phyloP scores from a whole-genome alignment of 805 yeast species.

The Candida morakotiae region DNA sequence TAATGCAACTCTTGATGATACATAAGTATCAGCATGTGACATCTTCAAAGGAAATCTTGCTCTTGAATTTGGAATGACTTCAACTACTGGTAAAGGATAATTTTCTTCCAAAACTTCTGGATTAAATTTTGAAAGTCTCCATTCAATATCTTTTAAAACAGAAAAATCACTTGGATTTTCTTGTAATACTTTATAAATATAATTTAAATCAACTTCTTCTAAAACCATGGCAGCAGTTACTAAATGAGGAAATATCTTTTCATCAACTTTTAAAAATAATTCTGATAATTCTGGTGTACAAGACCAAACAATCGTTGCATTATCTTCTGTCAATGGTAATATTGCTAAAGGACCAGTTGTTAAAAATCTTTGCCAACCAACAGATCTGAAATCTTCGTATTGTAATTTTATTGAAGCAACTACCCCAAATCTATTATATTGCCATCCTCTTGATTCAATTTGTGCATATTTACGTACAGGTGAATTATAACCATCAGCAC shows the following conservation, averaged over 20 bases:
- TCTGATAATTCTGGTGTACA: conserved; percentile 72
- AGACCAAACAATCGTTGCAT: conserved; percentile 94
- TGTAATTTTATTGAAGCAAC: conserved; percentile 83
- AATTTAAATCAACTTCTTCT: conserved; percentile 70
- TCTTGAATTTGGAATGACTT: conserved; percentile 58
- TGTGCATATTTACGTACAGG: conserved; percentile 82
- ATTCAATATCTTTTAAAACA: conserved; percentile 63
- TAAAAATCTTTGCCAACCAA: conserved; percentile 93
- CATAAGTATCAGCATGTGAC: conserved; percentile 88
- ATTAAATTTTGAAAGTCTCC: conserved; percentile 53
- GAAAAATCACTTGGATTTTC: conserved; percentile 41
- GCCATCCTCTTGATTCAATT: conserved; percentile 90
- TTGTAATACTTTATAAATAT: conserved; percentile 46
- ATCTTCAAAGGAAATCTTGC: conserved; percentile 86
- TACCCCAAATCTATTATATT: conserved; percentile 82
- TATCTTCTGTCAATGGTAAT: conserved; percentile 79
- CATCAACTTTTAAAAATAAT: conserved; percentile 53
- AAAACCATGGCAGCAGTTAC: conserved; percentile 87
- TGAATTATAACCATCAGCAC: conserved; percentile 95
- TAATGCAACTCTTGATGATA: conserved; percentile 80
- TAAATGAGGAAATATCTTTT: conserved; percentile 60
- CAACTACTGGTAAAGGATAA: conserved; percentile 64
- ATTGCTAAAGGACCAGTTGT: conserved; percentile 92
- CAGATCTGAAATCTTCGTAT: conserved; percentile 61
- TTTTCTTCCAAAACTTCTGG: conserved; percentile 49